phyloP scores from a whole-genome alignment of 495 filamentous ascomycete species.

The Jackrogersella minutella region DNA sequence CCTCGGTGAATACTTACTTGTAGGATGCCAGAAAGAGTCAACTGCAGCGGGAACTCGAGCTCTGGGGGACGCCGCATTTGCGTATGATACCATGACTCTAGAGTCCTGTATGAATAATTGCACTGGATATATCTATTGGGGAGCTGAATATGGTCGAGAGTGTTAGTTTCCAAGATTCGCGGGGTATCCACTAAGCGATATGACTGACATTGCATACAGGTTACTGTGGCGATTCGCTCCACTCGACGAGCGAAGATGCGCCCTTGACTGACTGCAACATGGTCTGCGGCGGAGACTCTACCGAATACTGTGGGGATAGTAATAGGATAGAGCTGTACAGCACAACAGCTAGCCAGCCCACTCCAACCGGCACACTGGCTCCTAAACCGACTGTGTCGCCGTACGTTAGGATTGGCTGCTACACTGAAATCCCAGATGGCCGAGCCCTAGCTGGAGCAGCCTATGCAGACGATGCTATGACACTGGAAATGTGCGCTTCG shows the following conservation, averaged over 20 bases:
- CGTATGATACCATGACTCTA: conserved; percentile 60
- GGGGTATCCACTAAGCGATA: background rate
- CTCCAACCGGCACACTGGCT: conserved; percentile 44
- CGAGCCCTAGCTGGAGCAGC: conserved; percentile 51
- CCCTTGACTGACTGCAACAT: conserved; percentile 57
- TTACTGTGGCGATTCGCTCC: conserved; percentile 60
- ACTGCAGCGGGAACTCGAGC: conserved; percentile 46
- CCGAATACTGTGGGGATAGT: conserved; percentile 55
- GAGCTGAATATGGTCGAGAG: conserved; percentile 59
- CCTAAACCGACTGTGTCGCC: conserved; percentile 49
- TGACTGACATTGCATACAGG: conserved; percentile 33
- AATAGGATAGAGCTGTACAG: conserved; percentile 57
- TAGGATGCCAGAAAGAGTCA: conserved; percentile 59
- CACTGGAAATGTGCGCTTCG: conserved; percentile 45
- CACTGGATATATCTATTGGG: conserved; percentile 56
- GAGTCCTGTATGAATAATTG: conserved; percentile 58
- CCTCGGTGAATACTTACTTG: conserved; percentile 53
- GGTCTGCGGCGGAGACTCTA: conserved; percentile 55
- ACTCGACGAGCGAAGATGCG: conserved; percentile 50
- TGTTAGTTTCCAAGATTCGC: conserved; percentile 44
- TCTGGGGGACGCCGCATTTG: conserved; percentile 47
- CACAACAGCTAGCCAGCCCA: conserved; percentile 47
- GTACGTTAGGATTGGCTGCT: conserved; percentile 52
- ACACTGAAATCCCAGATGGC: conserved; percentile 51
- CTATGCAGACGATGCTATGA: conserved; percentile 45